A percentile compares a stretch with the other conserved stretches of the same genome.
Evolutionary conservation across 2,329 filamentous ascomycete species (phyloP).

Genomic region (Penicillium sp.): DNA sequence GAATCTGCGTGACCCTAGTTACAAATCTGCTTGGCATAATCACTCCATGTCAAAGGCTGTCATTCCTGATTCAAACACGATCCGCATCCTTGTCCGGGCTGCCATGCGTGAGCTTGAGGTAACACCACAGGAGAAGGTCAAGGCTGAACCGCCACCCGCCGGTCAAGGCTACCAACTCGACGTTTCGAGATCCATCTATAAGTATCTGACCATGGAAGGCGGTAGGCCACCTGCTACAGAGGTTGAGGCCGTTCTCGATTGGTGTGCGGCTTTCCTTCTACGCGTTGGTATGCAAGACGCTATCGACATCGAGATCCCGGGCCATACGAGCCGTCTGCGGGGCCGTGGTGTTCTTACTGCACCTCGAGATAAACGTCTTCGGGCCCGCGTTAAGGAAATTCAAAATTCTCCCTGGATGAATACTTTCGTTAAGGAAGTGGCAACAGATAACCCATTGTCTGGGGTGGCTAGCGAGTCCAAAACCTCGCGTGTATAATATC

Average conservation of each 20-base stretch:
- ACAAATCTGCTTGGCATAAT: slow-evolving; percentile 25
- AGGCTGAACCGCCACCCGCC: not conserved
- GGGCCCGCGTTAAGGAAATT: slow-evolving; percentile 9
- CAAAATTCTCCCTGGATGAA: slow-evolving; percentile 16
- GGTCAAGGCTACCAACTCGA: not conserved
- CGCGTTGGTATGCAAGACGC: slow-evolving; percentile 29
- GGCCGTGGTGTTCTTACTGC: slow-evolving; percentile 11
- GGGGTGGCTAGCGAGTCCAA: not conserved
- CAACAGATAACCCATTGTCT: not conserved
- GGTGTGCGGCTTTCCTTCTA: slow-evolving; percentile 35
- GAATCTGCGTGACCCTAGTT: slow-evolving; percentile 22
- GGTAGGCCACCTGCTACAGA: slow-evolving; percentile 17
- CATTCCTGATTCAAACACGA: slow-evolving; percentile 34
- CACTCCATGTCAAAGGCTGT: slow-evolving; percentile 29
- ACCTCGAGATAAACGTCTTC: not conserved
- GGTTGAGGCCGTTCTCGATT: slow-evolving; percentile 29
- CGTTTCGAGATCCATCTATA: not conserved
- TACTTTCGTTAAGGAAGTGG: not conserved
- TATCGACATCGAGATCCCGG: slow-evolving; percentile 36
- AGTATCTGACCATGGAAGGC: not conserved
- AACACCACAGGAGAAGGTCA: not conserved
- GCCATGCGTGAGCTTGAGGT: slow-evolving; percentile 8
- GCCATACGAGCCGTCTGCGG: slow-evolving; percentile 28
- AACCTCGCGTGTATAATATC: slow-evolving; percentile 4
- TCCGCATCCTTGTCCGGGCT: slow-evolving; percentile 38